These are phyloP conservation scores for Trichoderma gracile DNA, from an alignment of 2,329 filamentous ascomycete genomes.

Conservation along the genomic window DNA sequence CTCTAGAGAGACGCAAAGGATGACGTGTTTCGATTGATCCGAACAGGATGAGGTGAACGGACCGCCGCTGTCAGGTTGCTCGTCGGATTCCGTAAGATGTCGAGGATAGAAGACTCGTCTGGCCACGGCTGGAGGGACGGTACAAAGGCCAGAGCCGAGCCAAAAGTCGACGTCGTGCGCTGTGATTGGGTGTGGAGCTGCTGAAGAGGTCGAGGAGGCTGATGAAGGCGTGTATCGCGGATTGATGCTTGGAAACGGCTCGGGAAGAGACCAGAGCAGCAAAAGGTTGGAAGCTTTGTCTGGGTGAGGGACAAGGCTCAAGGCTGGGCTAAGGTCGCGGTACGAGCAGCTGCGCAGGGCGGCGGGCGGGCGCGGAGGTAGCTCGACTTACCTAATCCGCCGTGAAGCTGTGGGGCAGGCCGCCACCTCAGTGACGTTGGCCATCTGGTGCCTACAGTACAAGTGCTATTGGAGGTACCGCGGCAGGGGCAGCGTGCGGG, in stretches of 20 bases:
- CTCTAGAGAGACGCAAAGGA: neutral
- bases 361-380: slow-evolving; percentile 31
- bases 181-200: slow-evolving; percentile 23
- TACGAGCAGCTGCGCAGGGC: slow-evolving; percentile 28
- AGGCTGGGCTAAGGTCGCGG: slow-evolving; percentile 25
- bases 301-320: slow-evolving; percentile 26
- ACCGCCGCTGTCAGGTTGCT: neutral
- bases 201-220: slow-evolving; percentile 8
- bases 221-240: neutral
- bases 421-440: slow-evolving; percentile 31
- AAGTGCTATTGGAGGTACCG: neutral
- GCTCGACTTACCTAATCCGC: slow-evolving; percentile 14
- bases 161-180: slow-evolving; percentile 4
- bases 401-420: slow-evolving; percentile 16
- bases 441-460: slow-evolving; percentile 28
- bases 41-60: slow-evolving; percentile 4
- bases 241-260: slow-evolving; percentile 12
- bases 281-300: slow-evolving; percentile 38
- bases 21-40: neutral
- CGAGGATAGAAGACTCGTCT: neutral
- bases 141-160: neutral
- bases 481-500: no score
- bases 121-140: neutral
- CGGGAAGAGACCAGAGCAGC: slow-evolving; percentile 29
- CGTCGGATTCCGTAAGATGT: slow-evolving; percentile 7